Conservation (phyloP, 768 basidiomycete species). For the Cystofilobasidium capitatum region DNA sequence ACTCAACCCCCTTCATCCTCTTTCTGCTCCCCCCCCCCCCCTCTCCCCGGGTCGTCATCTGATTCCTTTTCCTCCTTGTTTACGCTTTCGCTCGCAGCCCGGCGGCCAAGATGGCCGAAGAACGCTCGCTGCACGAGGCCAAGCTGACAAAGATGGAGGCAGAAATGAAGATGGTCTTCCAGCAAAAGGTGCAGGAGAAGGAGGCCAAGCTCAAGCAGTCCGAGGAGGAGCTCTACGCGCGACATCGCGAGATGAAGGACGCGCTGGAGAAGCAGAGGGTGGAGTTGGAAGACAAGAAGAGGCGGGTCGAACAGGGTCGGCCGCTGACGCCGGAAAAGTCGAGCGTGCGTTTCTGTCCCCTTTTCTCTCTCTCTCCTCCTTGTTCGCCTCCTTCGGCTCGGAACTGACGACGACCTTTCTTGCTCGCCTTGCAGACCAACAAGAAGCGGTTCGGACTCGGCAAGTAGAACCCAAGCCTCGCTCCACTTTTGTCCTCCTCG, state of each 20-base stretch:
- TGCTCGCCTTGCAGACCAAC: conserved; percentile 27
- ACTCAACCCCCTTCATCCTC: neutral
- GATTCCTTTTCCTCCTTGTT: neutral
- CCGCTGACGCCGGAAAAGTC: conserved; percentile 55
- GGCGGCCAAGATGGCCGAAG: conserved; percentile 89
- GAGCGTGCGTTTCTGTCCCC: conserved; percentile 7
- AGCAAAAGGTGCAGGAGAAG: conserved; percentile 99
- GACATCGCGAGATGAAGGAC: conserved; percentile 99
- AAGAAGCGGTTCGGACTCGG: conserved; percentile 41
- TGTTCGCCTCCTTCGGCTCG: neutral
- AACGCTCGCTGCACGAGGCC: conserved; percentile 80
- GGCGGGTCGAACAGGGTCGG: conserved; percentile 62
- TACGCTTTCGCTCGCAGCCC: conserved; percentile 50
- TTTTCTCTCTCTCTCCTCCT: neutral
- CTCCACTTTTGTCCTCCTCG: neutral
- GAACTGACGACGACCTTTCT: neutral
- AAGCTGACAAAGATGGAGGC: conserved; percentile 67
- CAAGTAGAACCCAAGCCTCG: conserved; percentile 30
- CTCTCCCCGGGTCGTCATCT: neutral
- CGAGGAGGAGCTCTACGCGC: conserved; percentile 96
- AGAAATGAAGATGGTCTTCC: conserved; percentile 99
- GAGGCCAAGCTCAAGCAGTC: conserved; percentile 97
- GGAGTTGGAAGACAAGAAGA: conserved; percentile 90
- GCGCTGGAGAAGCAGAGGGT: conserved; percentile 89
- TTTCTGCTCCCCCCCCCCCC: neutral